phyloP scores from a whole-genome alignment of 345 rosid genomes.

The Brassica incana region DNA sequence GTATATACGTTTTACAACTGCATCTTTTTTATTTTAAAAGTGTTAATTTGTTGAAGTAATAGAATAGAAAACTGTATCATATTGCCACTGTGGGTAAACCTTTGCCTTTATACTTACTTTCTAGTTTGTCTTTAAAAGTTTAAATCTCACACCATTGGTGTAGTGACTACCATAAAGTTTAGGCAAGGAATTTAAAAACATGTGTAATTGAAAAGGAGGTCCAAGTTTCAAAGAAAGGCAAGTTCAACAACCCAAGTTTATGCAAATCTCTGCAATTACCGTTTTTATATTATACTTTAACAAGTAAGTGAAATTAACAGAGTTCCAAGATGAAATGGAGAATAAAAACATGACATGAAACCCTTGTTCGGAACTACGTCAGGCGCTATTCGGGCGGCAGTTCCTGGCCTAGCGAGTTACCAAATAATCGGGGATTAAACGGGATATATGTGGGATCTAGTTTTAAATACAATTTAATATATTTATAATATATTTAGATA shows the following conservation, averaged over 20 bases:
- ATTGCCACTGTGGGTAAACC: constrained; percentile 15
- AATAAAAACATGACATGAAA: no score
- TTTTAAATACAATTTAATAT: no score
- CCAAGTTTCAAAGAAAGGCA: not conserved
- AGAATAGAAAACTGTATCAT: constrained; percentile 8
- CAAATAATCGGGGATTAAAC: no score
- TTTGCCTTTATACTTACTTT: constrained; percentile 25
- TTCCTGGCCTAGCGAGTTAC: no score
- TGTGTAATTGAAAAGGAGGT: not conserved
- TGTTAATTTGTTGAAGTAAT: not conserved
- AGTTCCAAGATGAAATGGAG: no score
- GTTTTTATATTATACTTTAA: not conserved
- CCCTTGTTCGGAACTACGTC: no score
- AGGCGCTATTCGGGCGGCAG: no score
- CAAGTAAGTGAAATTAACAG: not conserved
- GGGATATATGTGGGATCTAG: no score
- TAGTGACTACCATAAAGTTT: constrained; percentile 18
- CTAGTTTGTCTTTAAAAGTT: constrained; percentile 21
- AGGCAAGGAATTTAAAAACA: not conserved
- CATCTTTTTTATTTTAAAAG: constrained; percentile 9
- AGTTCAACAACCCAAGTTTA: constrained; percentile 23
- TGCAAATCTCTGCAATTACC: not conserved
- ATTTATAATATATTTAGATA: no score
- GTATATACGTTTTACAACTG: constrained; percentile 33
- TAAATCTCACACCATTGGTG: constrained; percentile 20